These are phyloP conservation scores for Pichia manshurica DNA, from an alignment of 805 yeast species.

Conservation along the genomic window DNA sequence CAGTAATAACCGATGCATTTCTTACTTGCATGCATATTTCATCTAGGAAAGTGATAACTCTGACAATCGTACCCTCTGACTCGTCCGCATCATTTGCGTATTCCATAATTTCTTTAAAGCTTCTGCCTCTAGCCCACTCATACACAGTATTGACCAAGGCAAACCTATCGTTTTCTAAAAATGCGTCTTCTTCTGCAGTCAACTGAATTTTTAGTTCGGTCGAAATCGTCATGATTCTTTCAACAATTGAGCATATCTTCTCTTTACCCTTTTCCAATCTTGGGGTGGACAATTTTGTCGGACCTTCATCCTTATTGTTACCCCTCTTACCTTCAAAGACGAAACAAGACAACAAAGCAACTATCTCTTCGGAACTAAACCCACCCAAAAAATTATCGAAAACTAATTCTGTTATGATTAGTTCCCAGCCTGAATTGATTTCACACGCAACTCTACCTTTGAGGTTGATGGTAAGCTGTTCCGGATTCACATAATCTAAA, in stretches of 20 bases:
- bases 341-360: constrained; percentile 87
- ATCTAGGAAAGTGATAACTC: constrained; percentile 90
- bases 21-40: constrained; percentile 93
- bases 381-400: constrained; percentile 89
- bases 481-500: constrained; percentile 74
- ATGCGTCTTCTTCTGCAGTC: constrained; percentile 80
- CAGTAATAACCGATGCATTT: constrained; percentile 89
- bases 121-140: constrained; percentile 96
- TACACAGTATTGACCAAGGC: constrained; percentile 90
- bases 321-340: constrained; percentile 74
- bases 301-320: constrained; percentile 50
- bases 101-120: constrained; percentile 86
- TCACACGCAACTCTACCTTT: constrained; percentile 92
- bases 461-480: constrained; percentile 62
- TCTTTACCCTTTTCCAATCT: constrained; percentile 66
- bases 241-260: constrained; percentile 66
- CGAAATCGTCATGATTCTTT: constrained; percentile 54
- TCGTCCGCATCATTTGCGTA: constrained; percentile 69
- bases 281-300: constrained; percentile 50
- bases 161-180: constrained; percentile 77
- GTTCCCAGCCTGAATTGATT: constrained; percentile 84
- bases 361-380: constrained; percentile 92
- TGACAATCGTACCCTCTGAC: constrained; percentile 87
- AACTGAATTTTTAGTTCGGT: constrained; percentile 64
- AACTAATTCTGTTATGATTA: constrained; percentile 80